Conservation (phyloP, 495 filamentous ascomycete species). For the Pyrenopolyporus hunteri region DNA sequence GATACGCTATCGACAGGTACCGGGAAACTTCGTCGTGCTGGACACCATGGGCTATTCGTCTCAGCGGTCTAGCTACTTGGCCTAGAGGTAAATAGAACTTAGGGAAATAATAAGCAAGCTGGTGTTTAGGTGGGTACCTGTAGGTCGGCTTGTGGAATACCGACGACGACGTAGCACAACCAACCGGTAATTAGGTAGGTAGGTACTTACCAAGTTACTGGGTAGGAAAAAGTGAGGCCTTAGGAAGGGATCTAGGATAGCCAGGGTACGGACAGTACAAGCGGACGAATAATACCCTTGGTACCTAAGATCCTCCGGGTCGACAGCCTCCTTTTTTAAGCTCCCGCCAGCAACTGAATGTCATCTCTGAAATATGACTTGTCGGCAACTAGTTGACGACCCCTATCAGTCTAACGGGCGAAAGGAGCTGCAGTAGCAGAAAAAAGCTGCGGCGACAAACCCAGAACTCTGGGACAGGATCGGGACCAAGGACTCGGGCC, state of each 20-base stretch:
- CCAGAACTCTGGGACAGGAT: conserved; percentile 30
- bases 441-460: conserved; percentile 24
- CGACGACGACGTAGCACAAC: background rate
- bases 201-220: no score
- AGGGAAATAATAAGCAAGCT: no score
- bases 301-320: background rate
- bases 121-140: background rate
- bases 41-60: no score
- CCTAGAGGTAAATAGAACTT: no score
- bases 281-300: background rate
- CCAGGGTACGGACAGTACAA: background rate
- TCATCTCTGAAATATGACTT: background rate
- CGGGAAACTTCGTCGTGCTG: no score
- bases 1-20: no score
- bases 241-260: background rate
- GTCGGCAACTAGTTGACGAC: conserved; percentile 15
- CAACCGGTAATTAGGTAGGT: background rate
- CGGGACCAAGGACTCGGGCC: conserved; percentile 32
- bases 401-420: conserved; percentile 10
- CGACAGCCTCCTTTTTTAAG: background rate
- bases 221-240: background rate
- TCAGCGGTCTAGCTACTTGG: no score
- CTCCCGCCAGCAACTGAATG: background rate
- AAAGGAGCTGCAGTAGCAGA: conserved; percentile 24
- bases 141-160: background rate